These are phyloP conservation scores for Prunus kanzakura DNA, from an alignment of 306 rosid species.

Conservation along the genomic window DNA sequence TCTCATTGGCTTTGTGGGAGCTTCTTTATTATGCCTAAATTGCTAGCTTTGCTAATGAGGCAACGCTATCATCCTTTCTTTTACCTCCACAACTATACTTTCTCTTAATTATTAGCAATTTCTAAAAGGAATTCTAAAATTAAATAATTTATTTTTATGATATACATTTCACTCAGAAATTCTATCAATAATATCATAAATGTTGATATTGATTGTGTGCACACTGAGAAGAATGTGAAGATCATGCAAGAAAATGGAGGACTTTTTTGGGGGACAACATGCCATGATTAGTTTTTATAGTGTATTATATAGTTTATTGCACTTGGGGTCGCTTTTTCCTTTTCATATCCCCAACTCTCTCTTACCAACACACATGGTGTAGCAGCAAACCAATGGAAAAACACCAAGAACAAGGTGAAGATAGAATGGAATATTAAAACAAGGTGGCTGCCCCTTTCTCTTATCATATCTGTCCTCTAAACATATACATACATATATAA, in stretches of 20 bases:
- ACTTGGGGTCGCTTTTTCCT: constrained; percentile 1
- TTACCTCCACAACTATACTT: neutral
- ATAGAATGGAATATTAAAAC: constrained; percentile 8
- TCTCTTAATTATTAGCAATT: neutral
- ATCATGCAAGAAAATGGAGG: constrained; percentile 2
- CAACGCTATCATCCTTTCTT: too few species aligned
- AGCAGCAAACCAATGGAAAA: constrained; percentile 10
- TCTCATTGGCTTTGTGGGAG: too few species aligned
- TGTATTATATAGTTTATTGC: neutral
- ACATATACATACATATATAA: neutral
- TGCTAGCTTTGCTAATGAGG: too few species aligned
- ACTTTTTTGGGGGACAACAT: constrained; percentile 19
- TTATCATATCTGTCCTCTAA: neutral
- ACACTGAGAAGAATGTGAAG: neutral
- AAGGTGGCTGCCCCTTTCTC: constrained; percentile 5
- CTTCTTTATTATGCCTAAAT: too few species aligned
- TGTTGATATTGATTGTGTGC: neutral
- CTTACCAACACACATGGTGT: constrained; percentile 34
- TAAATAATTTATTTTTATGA: neutral
- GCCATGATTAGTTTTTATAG: constrained; percentile 6
- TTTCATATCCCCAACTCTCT: neutral
- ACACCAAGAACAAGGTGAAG: neutral
- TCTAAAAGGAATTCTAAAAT: neutral
- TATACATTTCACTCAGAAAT: neutral
- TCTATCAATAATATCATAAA: neutral